Evolutionary conservation across 495 filamentous ascomycete genomes (phyloP), one percentile per base, ranked within the genome.

Genomic region (Xylaria scruposa): DNA sequence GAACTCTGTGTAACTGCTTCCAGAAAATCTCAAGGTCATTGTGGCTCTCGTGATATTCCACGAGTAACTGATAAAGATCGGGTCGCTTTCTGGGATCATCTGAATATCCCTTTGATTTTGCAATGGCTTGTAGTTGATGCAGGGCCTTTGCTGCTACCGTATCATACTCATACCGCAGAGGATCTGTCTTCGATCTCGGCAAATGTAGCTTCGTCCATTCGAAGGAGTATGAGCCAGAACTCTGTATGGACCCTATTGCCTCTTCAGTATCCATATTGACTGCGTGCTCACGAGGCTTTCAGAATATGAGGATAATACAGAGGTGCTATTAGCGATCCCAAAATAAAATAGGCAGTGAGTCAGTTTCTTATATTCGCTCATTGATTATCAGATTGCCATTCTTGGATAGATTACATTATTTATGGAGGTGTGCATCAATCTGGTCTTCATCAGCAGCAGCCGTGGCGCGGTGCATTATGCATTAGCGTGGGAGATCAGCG

Each of bases 111-210:
- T 59, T 73, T 21, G 67, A 68, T 54, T 54, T 49, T 4, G 68
- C 79, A 8, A 87, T 81, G n/a, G 76, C 73, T 63, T 86, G 83
- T n/a, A 88, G 72, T 46, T 75, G 67, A 29, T 81, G 68, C 12
- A 86, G 77, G 31, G 81, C 82, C 67, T 78, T 79, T 71, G 81
- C 79, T 56, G 76, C 85, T 9, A 87, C 67, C 7, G 76, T 71
- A 65, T 88, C 85, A 68, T 86, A 86, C 7, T 81, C 76, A 63
- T 84, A 77, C 61, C 83, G 83, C 38, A 87, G 75, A 7, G 84
- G 83, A 46, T 83, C 73, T 10, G 76, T 71, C 73, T 85, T 72
- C 59, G 82, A 77, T 21, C 68, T 74, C 44, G 82, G 81, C 7
- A 86, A 67, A 71, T 88, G 85, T n/a, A 80, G 74, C 12, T 79